Evolutionary conservation across 139 green algal species (phyloP).

Genomic region (Picochlorum sp.): DNA sequence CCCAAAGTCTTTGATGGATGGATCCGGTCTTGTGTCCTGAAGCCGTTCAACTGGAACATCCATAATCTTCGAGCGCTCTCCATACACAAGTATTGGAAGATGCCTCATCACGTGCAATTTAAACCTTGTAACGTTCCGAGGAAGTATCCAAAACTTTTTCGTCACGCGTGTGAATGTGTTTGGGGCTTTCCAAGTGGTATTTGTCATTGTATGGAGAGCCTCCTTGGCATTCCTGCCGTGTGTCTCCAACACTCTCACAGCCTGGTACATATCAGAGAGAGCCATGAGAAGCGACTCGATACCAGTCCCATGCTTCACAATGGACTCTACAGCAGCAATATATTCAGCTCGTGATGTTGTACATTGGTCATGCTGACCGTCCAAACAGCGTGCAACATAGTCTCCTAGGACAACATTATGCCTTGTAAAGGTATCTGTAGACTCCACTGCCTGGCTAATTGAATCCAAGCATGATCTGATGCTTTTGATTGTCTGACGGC

Average conservation of each 20-base stretch:
- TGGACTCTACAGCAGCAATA: no score
- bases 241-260: not conserved
- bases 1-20: not conserved
- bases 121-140: conserved; percentile 46
- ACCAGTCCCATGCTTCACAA: no score
- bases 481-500: not conserved
- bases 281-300: conserved; percentile 30
- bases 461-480: not conserved
- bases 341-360: no score
- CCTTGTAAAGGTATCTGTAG: conserved; percentile 23
- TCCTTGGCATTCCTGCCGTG: not conserved
- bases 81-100: conserved; percentile 74
- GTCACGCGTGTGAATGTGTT: conserved; percentile 50
- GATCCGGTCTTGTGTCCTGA: conserved; percentile 6
- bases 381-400: conserved; percentile 15
- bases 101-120: conserved; percentile 57
- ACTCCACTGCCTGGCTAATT: conserved; percentile 14
- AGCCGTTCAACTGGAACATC: conserved; percentile 5
- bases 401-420: conserved; percentile 25
- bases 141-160: conserved; percentile 74
- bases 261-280: conserved; percentile 31
- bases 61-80: conserved; percentile 20
- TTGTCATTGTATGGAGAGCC: not conserved
- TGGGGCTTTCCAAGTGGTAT: conserved; percentile 25
- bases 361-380: not conserved